Percentiles rank a stretch among this genome's conserved stretches.
Conservation (phyloP, 2,329 filamentous ascomycete genomes). For the Trichoderma pleuroti region DNA sequence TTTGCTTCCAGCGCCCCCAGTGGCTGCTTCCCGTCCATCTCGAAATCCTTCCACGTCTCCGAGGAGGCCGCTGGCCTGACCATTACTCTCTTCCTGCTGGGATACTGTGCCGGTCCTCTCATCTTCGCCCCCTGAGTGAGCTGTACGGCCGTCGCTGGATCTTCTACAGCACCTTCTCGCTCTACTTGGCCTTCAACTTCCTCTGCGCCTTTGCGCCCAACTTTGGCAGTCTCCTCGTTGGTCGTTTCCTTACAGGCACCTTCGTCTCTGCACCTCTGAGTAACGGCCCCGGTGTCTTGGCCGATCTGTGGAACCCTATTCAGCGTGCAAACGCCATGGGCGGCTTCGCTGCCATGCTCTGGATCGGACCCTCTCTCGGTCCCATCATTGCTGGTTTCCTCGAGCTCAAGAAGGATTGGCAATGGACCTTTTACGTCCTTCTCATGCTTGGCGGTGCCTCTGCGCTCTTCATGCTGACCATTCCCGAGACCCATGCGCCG, state of each 20-base stretch:
- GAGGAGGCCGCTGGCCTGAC: constrained; percentile 46
- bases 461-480: constrained; percentile 48
- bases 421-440: constrained; percentile 50
- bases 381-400: constrained; percentile 56
- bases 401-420: constrained; percentile 52
- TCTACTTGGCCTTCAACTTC: constrained; percentile 50
- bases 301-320: constrained; percentile 51
- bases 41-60: constrained; percentile 43
- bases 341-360: constrained; percentile 50
- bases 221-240: constrained; percentile 50
- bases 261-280: constrained; percentile 50
- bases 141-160: constrained; percentile 54
- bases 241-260: constrained; percentile 53
- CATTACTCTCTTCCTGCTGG: constrained; percentile 53
- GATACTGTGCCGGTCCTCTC: constrained; percentile 56
- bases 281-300: constrained; percentile 50
- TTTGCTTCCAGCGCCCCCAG: constrained; percentile 42
- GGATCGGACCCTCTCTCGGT: constrained; percentile 51
- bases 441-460: constrained; percentile 42
- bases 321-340: constrained; percentile 54
- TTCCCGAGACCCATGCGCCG: constrained; percentile 55
- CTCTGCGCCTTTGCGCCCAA: constrained; percentile 54
- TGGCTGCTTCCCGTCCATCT: constrained; percentile 32
- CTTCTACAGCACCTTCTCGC: constrained; percentile 47
- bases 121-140: constrained; percentile 55